A percentile compares a stretch with the other conserved stretches of the same genome.
Evolutionary conservation across 176 grass and related monocot species (phyloP).

Genomic region (Secale cereale): DNA sequence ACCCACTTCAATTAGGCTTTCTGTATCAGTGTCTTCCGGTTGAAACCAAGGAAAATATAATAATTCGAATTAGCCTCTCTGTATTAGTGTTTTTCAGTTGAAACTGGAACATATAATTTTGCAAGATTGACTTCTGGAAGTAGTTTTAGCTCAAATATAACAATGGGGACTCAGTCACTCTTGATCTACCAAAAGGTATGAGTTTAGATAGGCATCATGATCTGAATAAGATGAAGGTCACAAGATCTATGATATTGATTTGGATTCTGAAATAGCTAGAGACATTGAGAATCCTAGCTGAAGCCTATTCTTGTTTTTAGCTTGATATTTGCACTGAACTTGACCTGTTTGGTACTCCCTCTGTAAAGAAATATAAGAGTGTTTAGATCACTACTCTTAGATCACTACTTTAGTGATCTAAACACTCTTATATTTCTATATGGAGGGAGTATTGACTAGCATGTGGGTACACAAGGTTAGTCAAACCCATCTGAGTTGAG

Average conservation of each 20-base stretch:
- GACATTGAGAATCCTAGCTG: background rate
- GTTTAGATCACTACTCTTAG: too few relatives aligned
- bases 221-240: background rate
- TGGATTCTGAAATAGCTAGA: background rate
- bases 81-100: background rate
- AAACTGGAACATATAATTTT: background rate
- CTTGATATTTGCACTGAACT: background rate
- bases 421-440: too few relatives aligned
- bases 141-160: background rate
- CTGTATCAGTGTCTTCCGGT: background rate
- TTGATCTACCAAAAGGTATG: background rate
- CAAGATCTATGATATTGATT: background rate
- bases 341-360: background rate
- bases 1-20: background rate
- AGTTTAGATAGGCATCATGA: background rate
- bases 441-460: background rate
- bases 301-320: background rate
- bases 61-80: background rate
- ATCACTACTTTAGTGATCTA: too few relatives aligned
- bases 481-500: background rate
- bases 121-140: background rate
- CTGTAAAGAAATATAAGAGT: too few relatives aligned
- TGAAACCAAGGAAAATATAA: background rate
- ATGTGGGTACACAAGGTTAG: background rate
- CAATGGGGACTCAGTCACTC: background rate